Evolutionary conservation across 2,329 filamentous ascomycete species (phyloP).

Genomic region (Rhynchosporium agropyri): DNA sequence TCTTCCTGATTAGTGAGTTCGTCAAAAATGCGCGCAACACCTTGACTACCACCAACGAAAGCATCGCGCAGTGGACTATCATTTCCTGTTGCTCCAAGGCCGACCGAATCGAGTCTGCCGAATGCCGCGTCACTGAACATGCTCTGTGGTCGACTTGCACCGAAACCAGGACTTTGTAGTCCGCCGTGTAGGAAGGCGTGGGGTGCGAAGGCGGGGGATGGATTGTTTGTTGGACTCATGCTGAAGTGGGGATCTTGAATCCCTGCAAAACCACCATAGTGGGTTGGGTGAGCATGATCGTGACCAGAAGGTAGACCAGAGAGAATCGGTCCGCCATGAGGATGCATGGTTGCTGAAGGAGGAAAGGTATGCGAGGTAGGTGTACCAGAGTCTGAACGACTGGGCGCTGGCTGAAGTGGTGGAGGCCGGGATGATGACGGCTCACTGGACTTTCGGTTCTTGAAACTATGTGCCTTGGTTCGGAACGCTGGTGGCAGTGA

Average conservation of each 20-base stretch:
- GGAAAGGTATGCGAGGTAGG: constrained; percentile 38
- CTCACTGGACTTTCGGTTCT: constrained; percentile 42
- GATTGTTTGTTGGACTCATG: constrained; percentile 30
- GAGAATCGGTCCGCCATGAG: constrained; percentile 35
- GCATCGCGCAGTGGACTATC: constrained; percentile 38
- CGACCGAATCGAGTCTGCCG: constrained; percentile 37
- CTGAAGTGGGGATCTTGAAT: constrained; percentile 36
- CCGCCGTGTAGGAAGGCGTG: constrained; percentile 39
- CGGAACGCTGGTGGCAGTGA: constrained; percentile 74
- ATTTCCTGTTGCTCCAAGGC: constrained; percentile 26
- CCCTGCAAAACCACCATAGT: constrained; percentile 32
- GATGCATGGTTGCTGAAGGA: constrained; percentile 30
- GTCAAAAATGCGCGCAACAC: constrained; percentile 39
- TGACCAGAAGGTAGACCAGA: constrained; percentile 36
- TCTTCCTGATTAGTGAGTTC: constrained; percentile 40
- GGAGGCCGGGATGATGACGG: constrained; percentile 37
- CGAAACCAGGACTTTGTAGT: constrained; percentile 33
- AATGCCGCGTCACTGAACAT: constrained; percentile 39
- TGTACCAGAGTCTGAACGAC: constrained; percentile 39
- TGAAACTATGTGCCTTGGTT: constrained; percentile 42
- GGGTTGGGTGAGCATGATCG: constrained; percentile 37
- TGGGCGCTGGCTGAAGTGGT: constrained; percentile 40
- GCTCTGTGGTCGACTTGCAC: constrained; percentile 29
- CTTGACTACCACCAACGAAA: constrained; percentile 34
- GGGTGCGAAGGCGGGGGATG: constrained; percentile 40